Base-by-base conservation (phyloP, 2,329 filamentous ascomycete genomes). In the Sclerotinia trifoliorum region DNA sequence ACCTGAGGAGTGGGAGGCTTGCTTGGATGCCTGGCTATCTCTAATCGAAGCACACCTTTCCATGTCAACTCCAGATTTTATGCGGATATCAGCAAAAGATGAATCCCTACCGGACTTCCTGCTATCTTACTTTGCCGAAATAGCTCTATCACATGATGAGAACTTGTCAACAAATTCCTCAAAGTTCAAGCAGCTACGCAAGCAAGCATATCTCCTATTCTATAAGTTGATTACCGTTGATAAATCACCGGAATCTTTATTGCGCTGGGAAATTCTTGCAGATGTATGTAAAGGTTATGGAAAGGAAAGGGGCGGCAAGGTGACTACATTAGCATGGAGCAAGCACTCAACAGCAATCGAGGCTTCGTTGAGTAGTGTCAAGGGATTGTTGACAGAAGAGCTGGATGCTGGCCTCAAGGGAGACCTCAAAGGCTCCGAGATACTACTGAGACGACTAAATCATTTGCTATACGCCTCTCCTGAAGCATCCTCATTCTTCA, bases 1-100 rank as follows among this genome's bases (percentile, higher is more conserved):
- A 51, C 80, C 87, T 4, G 80, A 84, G 63, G 92, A 97, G 79
- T 97, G 93, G 93, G 84, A 90, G 72, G 83, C 86, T 44, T 93
- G 90, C 77, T 81, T 96, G 58, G 86, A 90, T 71, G 89, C 92
- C 48, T 97, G 93, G 93, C 80, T 88, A 24, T 81, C 86, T 15
- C 83, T 97, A 8, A 81, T 87, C 8, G 83, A 88, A 65, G 84
- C 88, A 3, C 86, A 93, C 71, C 78, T 95, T 42, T 82, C 84
- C 19, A 79, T 90, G 0, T 74, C 85, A 0, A 82, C 86, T 8
- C 75, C 82, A 1, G 80, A 86, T 0, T 90, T 95, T 70, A 72
- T 77, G 58, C 76, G 78, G 48, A 78, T 80, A 35, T 81, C 86
- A 11, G 72, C 79, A 3, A 83, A 84, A 5, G 86, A 92, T 72